A percentile compares a stretch with the other conserved stretches of the same genome.
Conservation (phyloP, 805 yeast species). For the Kuraishia ogatae region DNA sequence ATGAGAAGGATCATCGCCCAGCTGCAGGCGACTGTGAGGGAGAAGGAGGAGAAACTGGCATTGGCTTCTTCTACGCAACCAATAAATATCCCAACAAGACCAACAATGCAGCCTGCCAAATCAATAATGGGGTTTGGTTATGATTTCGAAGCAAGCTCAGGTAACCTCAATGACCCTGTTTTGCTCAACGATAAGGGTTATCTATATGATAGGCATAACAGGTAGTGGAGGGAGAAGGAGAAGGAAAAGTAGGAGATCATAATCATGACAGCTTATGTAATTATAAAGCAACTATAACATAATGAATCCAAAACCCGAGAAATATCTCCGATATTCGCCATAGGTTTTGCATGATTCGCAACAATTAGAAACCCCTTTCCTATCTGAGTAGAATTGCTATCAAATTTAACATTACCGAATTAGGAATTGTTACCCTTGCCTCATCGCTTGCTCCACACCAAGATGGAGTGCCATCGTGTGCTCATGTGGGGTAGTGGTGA, state of each 20-base stretch:
- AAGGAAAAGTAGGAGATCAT: not conserved
- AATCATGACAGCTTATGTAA: no score
- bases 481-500: not conserved
- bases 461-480: not conserved
- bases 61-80: conserved; percentile 14
- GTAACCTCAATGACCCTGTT: not conserved
- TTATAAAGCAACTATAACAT: not conserved
- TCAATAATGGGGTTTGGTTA: not conserved
- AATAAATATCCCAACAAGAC: conserved; percentile 12
- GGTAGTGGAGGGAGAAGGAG: not conserved
- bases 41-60: conserved; percentile 11
- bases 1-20: conserved; percentile 4
- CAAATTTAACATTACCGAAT: not conserved
- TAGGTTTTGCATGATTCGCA: no score
- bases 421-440: not conserved
- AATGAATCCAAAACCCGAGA: no score
- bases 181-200: not conserved
- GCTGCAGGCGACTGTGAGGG: conserved; percentile 7
- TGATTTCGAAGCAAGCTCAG: not conserved
- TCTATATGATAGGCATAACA: not conserved
- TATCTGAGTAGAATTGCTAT: not conserved
- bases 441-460: not conserved
- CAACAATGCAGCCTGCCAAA: not conserved
- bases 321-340: no score
- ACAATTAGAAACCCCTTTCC: no score